phyloP scores from a whole-genome alignment of 495 filamentous ascomycete species.

The Aspergillus kassunensis region DNA sequence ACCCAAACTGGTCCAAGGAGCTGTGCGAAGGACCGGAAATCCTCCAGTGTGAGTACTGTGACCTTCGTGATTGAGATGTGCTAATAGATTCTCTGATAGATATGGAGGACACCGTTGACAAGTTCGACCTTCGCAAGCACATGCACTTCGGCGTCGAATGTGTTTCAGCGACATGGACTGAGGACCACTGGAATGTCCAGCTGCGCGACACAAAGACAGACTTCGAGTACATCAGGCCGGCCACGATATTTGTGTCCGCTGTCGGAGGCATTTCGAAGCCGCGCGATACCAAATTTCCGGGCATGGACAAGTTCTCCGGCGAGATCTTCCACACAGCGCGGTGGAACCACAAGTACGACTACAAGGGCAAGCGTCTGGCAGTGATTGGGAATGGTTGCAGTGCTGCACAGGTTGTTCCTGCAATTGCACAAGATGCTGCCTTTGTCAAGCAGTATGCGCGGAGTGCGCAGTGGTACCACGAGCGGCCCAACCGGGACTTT shows the following conservation, averaged over 20 bases:
- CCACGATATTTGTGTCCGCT: conserved; percentile 41
- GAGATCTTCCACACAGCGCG: conserved; percentile 45
- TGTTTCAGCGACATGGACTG: conserved; percentile 23
- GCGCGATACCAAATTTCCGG: conserved; percentile 31
- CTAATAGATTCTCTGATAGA: conserved; percentile 14
- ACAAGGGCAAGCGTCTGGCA: conserved; percentile 40
- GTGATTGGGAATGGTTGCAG: conserved; percentile 52
- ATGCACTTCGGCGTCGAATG: conserved; percentile 22
- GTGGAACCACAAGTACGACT: conserved; percentile 37
- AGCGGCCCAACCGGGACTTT: conserved; percentile 14
- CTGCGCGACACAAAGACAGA: conserved; percentile 24
- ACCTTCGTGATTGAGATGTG: too few species aligned
- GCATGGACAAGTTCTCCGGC: conserved; percentile 41
- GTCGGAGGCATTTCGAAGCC: conserved; percentile 47
- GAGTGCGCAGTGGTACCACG: conserved; percentile 51
- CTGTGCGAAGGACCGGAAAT: conserved; percentile 51
- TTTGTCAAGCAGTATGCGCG: conserved; percentile 53
- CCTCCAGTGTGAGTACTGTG: conserved; percentile 20
- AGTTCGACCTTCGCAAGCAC: conserved; percentile 32
- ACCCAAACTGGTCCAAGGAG: conserved; percentile 48
- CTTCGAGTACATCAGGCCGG: conserved; percentile 10
- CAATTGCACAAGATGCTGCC: conserved; percentile 34
- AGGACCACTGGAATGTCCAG: conserved; percentile 24
- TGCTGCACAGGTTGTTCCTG: conserved; percentile 35
- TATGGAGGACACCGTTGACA: conserved; percentile 34